Evolutionary conservation across 306 rosid genomes (phyloP), one percentile per base, ranked within the genome.

Genomic region (Vigna trinervia): DNA sequence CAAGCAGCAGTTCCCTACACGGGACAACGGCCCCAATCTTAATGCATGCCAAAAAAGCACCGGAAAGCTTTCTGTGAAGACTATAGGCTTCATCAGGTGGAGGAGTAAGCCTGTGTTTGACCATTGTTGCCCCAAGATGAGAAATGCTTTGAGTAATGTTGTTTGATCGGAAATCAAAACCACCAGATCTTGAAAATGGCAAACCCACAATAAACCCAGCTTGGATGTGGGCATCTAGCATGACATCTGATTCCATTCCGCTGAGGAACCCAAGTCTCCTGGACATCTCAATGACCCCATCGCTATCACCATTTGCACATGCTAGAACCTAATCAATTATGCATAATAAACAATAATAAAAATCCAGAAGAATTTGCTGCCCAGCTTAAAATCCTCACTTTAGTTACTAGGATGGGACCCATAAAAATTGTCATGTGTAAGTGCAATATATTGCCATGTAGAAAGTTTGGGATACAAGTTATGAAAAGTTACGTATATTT

Each of bases 51-150:
- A 92, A 80, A 78, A 95, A 95, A 60, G 97, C 92, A 52, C 97
- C 94, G 4, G 99, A 91, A 73, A 92, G 93, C 82, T 95, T 92
- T 75, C 97, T 93, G 75, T 95, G 99, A 66, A 95, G 96, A 84
- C 99, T 95, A 81, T 95, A 95, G 15, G 85, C 97, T 84, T 92
- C 97, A 75, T 95, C 97, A 0, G 96, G 97, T 22, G 98, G 98
- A 38, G 98, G 98, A 4, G 98, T 92, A 50, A 90, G 95, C 81
- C 98, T 88, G 87, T 95, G 97, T 78, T 84, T 89, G 66, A 95
- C 85, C 99, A 95, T 95, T 10, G 97, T 95, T 11, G 94, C 88
- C 47, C 99, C 93, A 36, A 95, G 97, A 87, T 85, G 92, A 46
- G 96, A 83, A 76, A 92, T 75, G 86, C 87, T 89, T 30, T 91